Base-by-base conservation (phyloP, 1,139 yeast genomes). In the Nadsonia starkeyi-henricii region DNA sequence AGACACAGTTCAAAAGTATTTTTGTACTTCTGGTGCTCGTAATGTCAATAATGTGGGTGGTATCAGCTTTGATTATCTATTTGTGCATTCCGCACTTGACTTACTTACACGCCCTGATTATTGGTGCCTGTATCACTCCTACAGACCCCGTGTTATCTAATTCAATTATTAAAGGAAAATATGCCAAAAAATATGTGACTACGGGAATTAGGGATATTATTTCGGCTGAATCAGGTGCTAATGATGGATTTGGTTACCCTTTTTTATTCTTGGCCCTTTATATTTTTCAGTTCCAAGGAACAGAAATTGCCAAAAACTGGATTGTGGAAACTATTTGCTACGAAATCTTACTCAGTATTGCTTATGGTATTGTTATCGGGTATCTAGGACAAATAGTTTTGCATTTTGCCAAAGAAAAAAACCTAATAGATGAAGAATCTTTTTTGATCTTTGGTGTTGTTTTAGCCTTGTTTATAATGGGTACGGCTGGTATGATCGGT, bases 371-470 rank as follows among this genome's bases (percentile, higher is more conserved):
- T 0, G 54, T 62, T 1, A 58, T 65, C 15, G 72, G 71, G 1
- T 62, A 51, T 39, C 20, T 57, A 2, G 63, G 62, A 5, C 62
- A 62, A 48, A 57, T 58, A 41, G 49, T 58, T 2, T 54, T 66
- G 30, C 53, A 55, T 36, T 58, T 51, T 45, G 62, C 63, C 26
- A 56, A 57, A 37, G 51, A 51, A 13, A 52, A 51, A 46, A 50
- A 51, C 30, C 46, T 56, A 43, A 59, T 70, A 36, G 62, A 77
- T 0, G 80, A 89, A 33, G 59, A 79, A 17, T 48, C 70, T 7
- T 80, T 93, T 3, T 86, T 96, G 88, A 63, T 73, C 3, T 70
- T 78, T 9, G 86, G 89, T 26, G 72, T 88, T 1, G 75, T 75
- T 41, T 73, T 89, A 58, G 89, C 89, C 62, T 63, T 82, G 50